Percentiles rank a stretch among this genome's conserved stretches.
Conservation (phyloP, 306 rosid genomes). For the Oxytropis ochrocephala region DNA sequence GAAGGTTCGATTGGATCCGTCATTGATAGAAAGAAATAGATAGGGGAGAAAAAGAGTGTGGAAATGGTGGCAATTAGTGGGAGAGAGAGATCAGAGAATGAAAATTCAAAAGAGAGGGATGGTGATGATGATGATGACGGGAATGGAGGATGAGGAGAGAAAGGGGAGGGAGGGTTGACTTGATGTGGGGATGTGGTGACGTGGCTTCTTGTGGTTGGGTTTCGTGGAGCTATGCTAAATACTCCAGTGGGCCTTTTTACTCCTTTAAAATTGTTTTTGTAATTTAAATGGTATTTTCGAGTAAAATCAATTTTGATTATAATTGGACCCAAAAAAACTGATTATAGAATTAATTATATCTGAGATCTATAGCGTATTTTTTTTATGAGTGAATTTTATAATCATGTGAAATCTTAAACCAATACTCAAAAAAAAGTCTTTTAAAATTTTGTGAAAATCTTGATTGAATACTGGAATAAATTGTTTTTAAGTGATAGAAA, state of each 20-base stretch:
- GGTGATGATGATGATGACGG: background rate
- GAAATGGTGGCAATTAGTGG: background rate
- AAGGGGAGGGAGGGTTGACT: background rate
- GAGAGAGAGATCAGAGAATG: background rate
- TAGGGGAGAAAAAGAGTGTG: background rate
- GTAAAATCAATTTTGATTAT: too few relatives aligned
- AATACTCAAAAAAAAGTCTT: too few relatives aligned
- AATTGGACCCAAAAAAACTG: too few relatives aligned
- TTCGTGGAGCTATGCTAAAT: background rate
- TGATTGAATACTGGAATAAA: too few relatives aligned
- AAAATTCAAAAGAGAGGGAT: background rate
- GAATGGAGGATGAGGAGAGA: background rate
- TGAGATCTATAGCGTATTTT: too few relatives aligned
- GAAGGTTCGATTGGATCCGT: conserved; percentile 55
- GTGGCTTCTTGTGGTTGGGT: background rate
- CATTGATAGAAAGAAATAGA: conserved; percentile 37
- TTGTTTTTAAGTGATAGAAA: too few relatives aligned
- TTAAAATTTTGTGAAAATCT: too few relatives aligned
- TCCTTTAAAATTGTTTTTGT: background rate
- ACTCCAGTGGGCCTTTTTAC: background rate
- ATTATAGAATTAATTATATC: too few relatives aligned
- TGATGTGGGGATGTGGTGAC: background rate
- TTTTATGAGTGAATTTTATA: too few relatives aligned
- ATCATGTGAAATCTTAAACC: too few relatives aligned
- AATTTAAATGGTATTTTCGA: too few relatives aligned